Evolutionary conservation across 257 asterid species (phyloP).

Genomic region (Fraxinus excelsior): DNA sequence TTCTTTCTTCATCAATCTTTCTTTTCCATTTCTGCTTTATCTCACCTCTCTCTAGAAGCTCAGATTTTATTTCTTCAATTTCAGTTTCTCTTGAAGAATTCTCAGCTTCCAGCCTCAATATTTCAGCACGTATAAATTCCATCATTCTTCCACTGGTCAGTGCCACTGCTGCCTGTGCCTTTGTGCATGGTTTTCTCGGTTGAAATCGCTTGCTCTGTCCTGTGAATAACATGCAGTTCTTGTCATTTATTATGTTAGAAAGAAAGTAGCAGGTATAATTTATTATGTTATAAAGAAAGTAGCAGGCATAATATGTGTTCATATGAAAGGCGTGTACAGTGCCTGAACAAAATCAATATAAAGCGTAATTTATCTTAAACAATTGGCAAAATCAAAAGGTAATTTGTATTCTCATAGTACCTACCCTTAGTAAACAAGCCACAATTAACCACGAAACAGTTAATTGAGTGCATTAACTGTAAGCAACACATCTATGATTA

Average conservation of each 20-base stretch:
- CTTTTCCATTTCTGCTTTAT: constrained; percentile 64
- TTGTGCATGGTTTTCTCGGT: constrained; percentile 87
- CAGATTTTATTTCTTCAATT: constrained; percentile 56
- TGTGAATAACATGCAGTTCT: constrained; percentile 36
- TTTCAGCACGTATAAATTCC: constrained; percentile 50
- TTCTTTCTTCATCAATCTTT: constrained; percentile 66
- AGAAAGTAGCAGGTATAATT: background rate
- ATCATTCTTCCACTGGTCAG: constrained; percentile 72
- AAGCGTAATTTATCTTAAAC: too few relatives aligned
- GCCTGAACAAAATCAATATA: background rate
- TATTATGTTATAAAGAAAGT: too few relatives aligned
- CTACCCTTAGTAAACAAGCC: background rate
- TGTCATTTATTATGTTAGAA: background rate
- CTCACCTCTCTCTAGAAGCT: constrained; percentile 75
- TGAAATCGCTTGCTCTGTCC: constrained; percentile 86
- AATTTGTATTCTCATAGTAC: background rate
- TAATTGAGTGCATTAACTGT: background rate
- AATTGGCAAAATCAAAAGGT: too few relatives aligned
- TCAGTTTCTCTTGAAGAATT: constrained; percentile 45
- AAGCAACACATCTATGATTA: background rate
- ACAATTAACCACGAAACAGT: background rate
- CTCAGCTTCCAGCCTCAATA: constrained; percentile 66
- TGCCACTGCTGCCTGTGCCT: constrained; percentile 88
- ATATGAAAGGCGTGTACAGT: background rate
- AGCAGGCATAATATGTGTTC: background rate